Evolutionary conservation across 805 yeast species (phyloP).

Genomic region (Saitoella complicata): DNA sequence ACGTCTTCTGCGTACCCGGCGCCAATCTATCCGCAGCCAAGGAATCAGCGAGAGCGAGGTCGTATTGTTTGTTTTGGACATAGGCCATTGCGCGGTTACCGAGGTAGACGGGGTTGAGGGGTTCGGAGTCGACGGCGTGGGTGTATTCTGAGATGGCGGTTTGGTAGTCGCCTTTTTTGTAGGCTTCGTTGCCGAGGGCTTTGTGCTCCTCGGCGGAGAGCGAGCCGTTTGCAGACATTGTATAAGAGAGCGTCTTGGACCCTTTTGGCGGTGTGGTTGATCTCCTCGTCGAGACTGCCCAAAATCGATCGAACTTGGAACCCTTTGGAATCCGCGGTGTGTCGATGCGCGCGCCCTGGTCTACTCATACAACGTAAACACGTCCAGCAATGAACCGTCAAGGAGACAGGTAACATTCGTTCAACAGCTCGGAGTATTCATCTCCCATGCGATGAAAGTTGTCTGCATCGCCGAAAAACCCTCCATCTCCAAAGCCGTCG

Average conservation of each 20-base stretch:
- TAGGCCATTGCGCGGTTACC: conserved; percentile 27
- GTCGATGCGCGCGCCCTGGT: too few relatives aligned
- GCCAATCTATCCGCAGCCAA: conserved; percentile 18
- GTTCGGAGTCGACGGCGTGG: conserved; percentile 17
- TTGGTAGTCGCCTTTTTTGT: conserved; percentile 23
- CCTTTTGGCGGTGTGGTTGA: too few relatives aligned
- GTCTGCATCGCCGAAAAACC: conserved; percentile 96
- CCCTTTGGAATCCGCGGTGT: too few relatives aligned
- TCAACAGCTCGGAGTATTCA: neutral
- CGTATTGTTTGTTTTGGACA: conserved; percentile 20
- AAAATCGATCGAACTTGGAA: too few relatives aligned
- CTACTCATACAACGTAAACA: too few relatives aligned
- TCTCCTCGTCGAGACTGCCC: too few relatives aligned
- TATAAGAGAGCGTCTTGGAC: too few relatives aligned
- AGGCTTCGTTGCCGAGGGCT: conserved; percentile 24
- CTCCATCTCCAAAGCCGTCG: conserved; percentile 77
- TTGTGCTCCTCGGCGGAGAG: conserved; percentile 7
- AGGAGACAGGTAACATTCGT: too few relatives aligned
- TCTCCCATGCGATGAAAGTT: conserved; percentile 36
- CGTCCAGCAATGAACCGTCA: too few relatives aligned
- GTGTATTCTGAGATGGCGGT: conserved; percentile 20
- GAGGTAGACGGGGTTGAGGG: conserved; percentile 21
- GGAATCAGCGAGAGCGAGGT: conserved; percentile 22
- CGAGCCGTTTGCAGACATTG: too few relatives aligned
- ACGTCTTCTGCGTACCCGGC: conserved; percentile 21